phyloP scores from a whole-genome alignment of 148 eudicot genomes.

The Chenopodium suecicum region DNA sequence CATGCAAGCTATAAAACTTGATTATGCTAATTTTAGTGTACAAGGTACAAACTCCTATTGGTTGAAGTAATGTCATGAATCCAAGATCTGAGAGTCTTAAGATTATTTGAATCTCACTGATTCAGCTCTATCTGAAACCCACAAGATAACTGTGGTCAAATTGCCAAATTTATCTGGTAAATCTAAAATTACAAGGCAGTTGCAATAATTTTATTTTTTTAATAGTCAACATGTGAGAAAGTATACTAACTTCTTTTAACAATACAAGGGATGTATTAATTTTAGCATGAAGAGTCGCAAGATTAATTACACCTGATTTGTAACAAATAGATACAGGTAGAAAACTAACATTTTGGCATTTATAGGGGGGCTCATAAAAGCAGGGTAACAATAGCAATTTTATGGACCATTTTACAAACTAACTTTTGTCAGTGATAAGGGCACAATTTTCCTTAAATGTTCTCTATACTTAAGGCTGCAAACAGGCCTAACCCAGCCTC shows the following conservation, averaged over 20 bases:
- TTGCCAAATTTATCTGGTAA: neutral
- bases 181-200: neutral
- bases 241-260: neutral
- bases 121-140: neutral
- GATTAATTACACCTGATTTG: neutral
- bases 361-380: neutral
- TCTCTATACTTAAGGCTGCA: slow-evolving; percentile 1
- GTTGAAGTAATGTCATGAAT: neutral
- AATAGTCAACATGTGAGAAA: neutral
- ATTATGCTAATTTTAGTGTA: neutral
- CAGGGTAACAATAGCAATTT: neutral
- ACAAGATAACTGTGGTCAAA: neutral
- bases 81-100: too few relatives aligned
- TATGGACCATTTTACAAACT: neutral
- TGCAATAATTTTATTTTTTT: neutral
- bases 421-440: slow-evolving; percentile 2
- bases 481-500: neutral
- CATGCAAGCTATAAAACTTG: neutral
- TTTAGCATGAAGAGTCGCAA: neutral
- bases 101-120: neutral
- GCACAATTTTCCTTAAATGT: neutral
- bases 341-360: neutral
- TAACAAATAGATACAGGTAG: neutral
- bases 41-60: neutral
- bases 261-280: neutral